These are phyloP conservation scores for Serpula lacrymans DNA, from an alignment of 768 basidiomycete species.

Conservation along the genomic window DNA sequence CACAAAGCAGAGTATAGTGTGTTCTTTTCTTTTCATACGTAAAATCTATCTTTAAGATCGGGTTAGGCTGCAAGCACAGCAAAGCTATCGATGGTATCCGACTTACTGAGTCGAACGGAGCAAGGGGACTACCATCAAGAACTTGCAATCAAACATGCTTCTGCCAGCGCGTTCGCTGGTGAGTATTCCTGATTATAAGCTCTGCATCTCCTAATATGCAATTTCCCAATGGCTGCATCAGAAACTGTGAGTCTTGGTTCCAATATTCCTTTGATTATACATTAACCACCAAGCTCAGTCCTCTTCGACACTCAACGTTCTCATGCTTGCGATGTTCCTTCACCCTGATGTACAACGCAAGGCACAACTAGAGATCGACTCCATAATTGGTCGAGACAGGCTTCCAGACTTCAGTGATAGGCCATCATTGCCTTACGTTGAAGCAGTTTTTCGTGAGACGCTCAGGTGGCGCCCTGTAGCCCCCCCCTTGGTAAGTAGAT, in stretches of 20 bases:
- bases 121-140: neutral
- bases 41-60: too few species aligned
- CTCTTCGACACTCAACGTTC: neutral
- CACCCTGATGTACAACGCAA: neutral
- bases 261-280: neutral
- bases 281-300: neutral
- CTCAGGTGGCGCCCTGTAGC: conserved; percentile 3
- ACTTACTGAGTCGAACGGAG: neutral
- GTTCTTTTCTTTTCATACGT: neutral
- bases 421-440: neutral
- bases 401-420: conserved; percentile 1
- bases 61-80: conserved; percentile 2
- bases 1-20: neutral
- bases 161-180: conserved; percentile 1
- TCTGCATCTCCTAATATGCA: neutral
- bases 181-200: neutral
- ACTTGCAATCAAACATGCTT: neutral
- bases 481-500: neutral
- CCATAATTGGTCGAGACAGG: neutral
- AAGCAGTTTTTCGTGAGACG: conserved; percentile 1
- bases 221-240: neutral
- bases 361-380: conserved; percentile 2
- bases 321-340: conserved; percentile 2
- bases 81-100: neutral
- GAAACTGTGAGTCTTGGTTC: neutral